These are phyloP conservation scores for Alternaria sp. DNA, from an alignment of 2,329 filamentous ascomycete genomes.

Conservation along the genomic window DNA sequence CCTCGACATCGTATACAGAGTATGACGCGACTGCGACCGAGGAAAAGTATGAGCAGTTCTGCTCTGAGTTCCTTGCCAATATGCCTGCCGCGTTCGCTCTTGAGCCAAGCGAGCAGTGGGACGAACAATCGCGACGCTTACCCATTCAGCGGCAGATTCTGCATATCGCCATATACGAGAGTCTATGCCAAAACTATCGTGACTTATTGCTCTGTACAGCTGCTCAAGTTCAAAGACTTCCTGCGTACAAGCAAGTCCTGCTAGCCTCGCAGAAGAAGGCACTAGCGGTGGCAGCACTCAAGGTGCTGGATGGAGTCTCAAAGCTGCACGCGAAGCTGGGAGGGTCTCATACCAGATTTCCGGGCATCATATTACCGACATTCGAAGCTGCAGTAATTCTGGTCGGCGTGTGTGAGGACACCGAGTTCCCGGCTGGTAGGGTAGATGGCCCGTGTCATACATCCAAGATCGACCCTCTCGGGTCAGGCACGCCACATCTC, in stretches of 20 bases:
- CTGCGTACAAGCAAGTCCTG: neutral
- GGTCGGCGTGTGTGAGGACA: neutral
- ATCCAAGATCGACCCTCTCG: neutral
- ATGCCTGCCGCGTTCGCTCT: constrained; percentile 14
- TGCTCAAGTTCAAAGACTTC: neutral
- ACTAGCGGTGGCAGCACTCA: neutral
- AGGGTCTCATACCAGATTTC: neutral
- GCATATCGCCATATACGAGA: neutral
- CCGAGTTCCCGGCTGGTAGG: neutral
- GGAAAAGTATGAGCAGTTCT: constrained; percentile 15
- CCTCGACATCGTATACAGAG: neutral
- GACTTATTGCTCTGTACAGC: neutral
- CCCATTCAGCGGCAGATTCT: constrained; percentile 15
- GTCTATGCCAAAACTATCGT: neutral
- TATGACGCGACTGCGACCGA: constrained; percentile 13
- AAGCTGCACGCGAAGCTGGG: neutral
- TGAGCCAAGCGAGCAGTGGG: constrained; percentile 8
- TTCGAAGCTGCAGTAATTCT: neutral
- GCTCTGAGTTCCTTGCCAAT: constrained; percentile 7
- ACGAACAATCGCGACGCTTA: constrained; percentile 9
- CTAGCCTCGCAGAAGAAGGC: neutral
- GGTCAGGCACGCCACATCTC: neutral
- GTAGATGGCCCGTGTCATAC: neutral
- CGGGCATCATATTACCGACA: neutral
- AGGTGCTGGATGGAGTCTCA: neutral